Base-by-base conservation (phyloP, 2,329 filamentous ascomycete species). In the Hypoxylon sp. region DNA sequence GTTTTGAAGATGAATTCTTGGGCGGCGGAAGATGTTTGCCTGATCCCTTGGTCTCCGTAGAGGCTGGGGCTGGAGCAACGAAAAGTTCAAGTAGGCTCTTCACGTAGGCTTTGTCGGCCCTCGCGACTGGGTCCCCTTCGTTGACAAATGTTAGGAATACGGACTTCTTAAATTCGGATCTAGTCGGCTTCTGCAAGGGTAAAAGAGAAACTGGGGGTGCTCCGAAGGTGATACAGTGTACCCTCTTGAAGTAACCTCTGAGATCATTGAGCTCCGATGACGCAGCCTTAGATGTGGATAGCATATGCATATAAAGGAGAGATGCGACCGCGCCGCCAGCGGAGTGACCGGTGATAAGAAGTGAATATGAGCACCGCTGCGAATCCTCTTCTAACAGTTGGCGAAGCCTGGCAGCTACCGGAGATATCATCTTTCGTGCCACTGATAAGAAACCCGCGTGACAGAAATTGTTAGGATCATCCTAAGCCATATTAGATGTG, bases 191-290 rank as follows among this genome's bases (percentile, higher is more conserved):
- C 29, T 83, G 76, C 1, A 97, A 80, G 0, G 93, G 92, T 1
- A 92, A 83, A 0, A 94, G 83, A 19, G 90, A 91, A 1, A 97
- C 84, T 0, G 94, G 93, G 0, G 94, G 94, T 0, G 92, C 87
- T n/a, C 94, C 94, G 73, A 97, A 97, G 0, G 91, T 94, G 44
- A 97, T 83, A 80, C 94, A 97, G 79, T 97, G 93, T 2, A 97
- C 86, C 46, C 92, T 85, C 75, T 90, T 91, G 81, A 97, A 96
- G 79, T 85, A 90, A 1, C 85, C 85, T 0, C 91, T 90, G 3
- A 97, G 85, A 33, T 83, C 78, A 67, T 86, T 92, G 47, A 97
- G 87, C 75, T 95, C 91, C 5, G 90, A 93, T 46, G 83, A 78
- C 2, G 90, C 83, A 1, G 79, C 79, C 11, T 78, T 79, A 1